Conservation (phyloP, 257 asterid species). For the Solanum acaule region DNA sequence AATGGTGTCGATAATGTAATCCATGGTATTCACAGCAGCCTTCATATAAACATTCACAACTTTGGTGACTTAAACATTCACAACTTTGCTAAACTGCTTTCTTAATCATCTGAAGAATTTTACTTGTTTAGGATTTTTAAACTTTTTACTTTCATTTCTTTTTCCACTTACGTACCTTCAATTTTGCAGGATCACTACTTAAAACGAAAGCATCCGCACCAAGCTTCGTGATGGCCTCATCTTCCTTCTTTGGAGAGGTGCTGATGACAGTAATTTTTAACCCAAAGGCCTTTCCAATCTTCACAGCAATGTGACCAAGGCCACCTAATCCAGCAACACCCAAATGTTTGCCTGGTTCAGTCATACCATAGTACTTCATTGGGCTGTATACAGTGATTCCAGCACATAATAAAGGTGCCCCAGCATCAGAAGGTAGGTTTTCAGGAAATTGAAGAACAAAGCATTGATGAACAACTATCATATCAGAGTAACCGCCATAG, state of each 20-base stretch:
- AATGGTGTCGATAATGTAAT: slow-evolving; percentile 46
- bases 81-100: neutral
- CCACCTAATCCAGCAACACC: slow-evolving; percentile 74
- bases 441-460: slow-evolving; percentile 47
- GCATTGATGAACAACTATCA: slow-evolving; percentile 38
- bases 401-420: slow-evolving; percentile 64
- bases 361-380: slow-evolving; percentile 49
- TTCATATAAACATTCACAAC: neutral
- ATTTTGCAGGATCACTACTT: slow-evolving; percentile 28
- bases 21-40: slow-evolving; percentile 53
- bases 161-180: slow-evolving; percentile 34
- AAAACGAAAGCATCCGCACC: slow-evolving; percentile 55
- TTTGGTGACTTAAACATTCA: neutral
- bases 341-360: slow-evolving; percentile 35
- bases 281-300: slow-evolving; percentile 67
- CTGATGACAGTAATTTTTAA: slow-evolving; percentile 55
- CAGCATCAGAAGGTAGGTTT: slow-evolving; percentile 33
- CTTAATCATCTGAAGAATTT: neutral
- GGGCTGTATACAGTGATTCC: slow-evolving; percentile 69
- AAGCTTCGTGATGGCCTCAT: slow-evolving; percentile 39
- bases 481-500: slow-evolving; percentile 63
- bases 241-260: slow-evolving; percentile 32
- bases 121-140: neutral
- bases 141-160: neutral
- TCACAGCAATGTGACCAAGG: slow-evolving; percentile 65